phyloP scores from a whole-genome alignment of 371 early-diverging fungal genomes.

The Apophysomyces elegans region DNA sequence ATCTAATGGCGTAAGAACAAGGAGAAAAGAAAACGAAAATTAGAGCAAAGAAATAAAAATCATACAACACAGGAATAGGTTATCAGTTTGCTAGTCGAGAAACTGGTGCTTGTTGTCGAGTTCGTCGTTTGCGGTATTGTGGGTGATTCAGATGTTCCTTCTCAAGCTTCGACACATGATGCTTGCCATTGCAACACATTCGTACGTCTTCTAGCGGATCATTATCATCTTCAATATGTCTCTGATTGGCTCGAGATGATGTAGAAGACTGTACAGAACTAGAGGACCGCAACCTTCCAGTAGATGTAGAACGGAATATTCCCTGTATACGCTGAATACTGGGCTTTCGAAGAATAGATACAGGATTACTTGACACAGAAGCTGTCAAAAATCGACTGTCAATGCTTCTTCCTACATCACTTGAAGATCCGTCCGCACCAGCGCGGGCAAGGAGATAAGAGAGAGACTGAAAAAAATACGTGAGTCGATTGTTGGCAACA shows the following conservation, averaged over 20 bases:
- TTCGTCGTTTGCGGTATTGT: conserved; percentile 32
- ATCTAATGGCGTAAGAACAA: background rate
- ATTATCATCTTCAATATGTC: conserved; percentile 24
- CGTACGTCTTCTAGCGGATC: conserved; percentile 57
- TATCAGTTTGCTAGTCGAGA: background rate
- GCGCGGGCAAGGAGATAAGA: conserved; percentile 34
- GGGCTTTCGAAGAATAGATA: conserved; percentile 32
- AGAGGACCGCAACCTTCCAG: conserved; percentile 13
- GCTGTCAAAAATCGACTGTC: background rate
- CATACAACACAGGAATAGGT: background rate
- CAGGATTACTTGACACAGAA: conserved; percentile 25
- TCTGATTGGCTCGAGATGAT: background rate
- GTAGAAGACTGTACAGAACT: conserved; percentile 10
- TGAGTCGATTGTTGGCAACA: background rate
- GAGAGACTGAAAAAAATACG: conserved; percentile 28
- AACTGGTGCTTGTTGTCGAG: conserved; percentile 6
- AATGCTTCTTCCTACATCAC: background rate
- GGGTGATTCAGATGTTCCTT: conserved; percentile 36
- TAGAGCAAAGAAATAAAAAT: background rate
- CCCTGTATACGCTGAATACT: conserved; percentile 41
- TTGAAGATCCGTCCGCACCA: conserved; percentile 11
- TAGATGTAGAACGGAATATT: conserved; percentile 26
- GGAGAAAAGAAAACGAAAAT: too few species aligned
- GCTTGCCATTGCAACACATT: conserved; percentile 62
- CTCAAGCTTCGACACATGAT: conserved; percentile 53